A percentile compares a stretch with the other conserved stretches of the same genome.
Evolutionary conservation across 805 yeast species (phyloP).

Genomic region (Metschnikowia reukaufii): DNA sequence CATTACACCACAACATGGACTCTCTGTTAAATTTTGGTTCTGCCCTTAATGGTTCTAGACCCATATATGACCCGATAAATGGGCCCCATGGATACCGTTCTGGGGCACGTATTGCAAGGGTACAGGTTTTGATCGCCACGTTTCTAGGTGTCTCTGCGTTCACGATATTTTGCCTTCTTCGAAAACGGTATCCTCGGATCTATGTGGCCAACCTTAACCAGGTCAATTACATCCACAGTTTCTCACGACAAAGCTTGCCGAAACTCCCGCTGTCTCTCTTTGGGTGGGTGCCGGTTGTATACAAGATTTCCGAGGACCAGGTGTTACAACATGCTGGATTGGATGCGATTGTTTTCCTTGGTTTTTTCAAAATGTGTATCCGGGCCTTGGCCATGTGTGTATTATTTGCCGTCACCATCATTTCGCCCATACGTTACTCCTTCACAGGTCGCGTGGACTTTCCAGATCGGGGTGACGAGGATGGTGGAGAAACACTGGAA

Average conservation of each 20-base stretch:
- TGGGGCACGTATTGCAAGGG: slow-evolving; percentile 59
- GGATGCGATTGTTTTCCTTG: slow-evolving; percentile 89
- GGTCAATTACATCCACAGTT: slow-evolving; percentile 43
- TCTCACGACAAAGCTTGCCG: slow-evolving; percentile 55
- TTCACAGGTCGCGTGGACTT: slow-evolving; percentile 76
- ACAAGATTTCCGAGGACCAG: slow-evolving; percentile 66
- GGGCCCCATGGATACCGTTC: slow-evolving; percentile 20
- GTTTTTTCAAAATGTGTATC: slow-evolving; percentile 87
- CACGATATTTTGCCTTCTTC: slow-evolving; percentile 63
- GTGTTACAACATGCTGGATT: slow-evolving; percentile 87
- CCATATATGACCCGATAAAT: slow-evolving; percentile 21
- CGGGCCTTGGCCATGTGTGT: slow-evolving; percentile 63
- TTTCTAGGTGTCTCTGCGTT: slow-evolving; percentile 70
- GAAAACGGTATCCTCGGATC: slow-evolving; percentile 74
- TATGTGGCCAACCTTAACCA: slow-evolving; percentile 76
- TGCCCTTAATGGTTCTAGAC: slow-evolving; percentile 11
- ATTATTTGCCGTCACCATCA: slow-evolving; percentile 66
- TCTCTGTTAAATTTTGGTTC: background rate
- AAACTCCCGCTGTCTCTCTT: slow-evolving; percentile 59
- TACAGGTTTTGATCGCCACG: slow-evolving; percentile 72
- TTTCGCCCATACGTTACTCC: slow-evolving; percentile 81
- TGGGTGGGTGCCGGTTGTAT: slow-evolving; percentile 78
- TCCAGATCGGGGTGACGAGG: slow-evolving; percentile 23
- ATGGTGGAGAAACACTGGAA: slow-evolving; percentile 2
- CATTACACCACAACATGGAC: slow-evolving; percentile 4